A percentile compares a stretch with the other conserved stretches of the same genome.
These are phyloP conservation scores for Skeletonema marinoi DNA, from an alignment of 108 stramenopile genomes.

Conservation along the genomic window DNA sequence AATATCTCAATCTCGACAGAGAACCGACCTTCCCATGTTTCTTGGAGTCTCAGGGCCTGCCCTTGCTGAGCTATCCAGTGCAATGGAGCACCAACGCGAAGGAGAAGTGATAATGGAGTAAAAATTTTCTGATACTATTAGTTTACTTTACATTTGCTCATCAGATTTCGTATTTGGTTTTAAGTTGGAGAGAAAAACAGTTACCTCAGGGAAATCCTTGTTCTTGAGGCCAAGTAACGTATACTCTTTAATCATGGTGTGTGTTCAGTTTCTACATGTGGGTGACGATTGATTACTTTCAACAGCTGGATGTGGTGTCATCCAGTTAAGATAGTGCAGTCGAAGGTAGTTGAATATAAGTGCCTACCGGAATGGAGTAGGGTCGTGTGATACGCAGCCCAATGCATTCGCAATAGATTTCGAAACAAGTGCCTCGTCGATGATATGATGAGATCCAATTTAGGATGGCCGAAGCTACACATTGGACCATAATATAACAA, in stretches of 20 bases:
- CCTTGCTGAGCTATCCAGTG: constrained; percentile 30
- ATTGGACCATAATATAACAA: no score
- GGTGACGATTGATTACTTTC: no score
- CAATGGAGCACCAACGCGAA: not conserved
- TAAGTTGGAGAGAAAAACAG: not conserved
- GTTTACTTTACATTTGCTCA: not conserved
- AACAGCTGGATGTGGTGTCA: not conserved
- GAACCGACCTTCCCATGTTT: constrained; percentile 5
- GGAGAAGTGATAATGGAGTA: not conserved
- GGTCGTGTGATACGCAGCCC: not conserved
- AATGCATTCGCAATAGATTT: no score
- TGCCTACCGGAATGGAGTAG: not conserved
- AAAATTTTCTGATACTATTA: not conserved
- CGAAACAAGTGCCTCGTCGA: no score
- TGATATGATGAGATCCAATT: no score
- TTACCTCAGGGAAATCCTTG: not conserved
- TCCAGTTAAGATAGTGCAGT: not conserved
- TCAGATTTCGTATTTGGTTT: not conserved
- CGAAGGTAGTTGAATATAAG: no score
- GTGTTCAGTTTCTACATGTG: not conserved
- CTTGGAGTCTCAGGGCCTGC: constrained; percentile 27
- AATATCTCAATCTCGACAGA: not conserved
- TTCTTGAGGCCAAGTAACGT: not conserved
- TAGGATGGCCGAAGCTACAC: no score
- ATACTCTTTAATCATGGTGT: not conserved